These are phyloP conservation scores for Galium porrigens DNA, from an alignment of 305 asterid genomes.

Conservation along the genomic window DNA sequence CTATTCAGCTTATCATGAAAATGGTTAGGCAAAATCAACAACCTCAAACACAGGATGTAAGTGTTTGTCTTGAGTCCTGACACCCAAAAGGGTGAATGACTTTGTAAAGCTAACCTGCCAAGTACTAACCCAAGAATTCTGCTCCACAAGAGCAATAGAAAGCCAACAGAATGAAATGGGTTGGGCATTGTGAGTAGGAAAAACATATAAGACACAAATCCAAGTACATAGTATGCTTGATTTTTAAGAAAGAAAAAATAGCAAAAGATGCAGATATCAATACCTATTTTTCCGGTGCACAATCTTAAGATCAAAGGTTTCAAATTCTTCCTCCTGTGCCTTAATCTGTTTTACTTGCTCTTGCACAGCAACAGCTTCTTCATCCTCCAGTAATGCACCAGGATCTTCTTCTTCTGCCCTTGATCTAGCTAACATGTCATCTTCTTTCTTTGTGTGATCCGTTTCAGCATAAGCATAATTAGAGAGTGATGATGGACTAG, in stretches of 20 bases:
- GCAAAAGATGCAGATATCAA: conserved; percentile 8
- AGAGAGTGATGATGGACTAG: conserved; percentile 72
- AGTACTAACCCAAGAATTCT: not conserved
- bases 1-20: not conserved
- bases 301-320: conserved; percentile 81
- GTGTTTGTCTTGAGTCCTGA: conserved; percentile 1
- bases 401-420: conserved; percentile 54
- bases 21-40: not conserved
- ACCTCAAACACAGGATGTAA: not conserved
- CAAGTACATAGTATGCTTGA: not conserved
- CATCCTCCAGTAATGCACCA: conserved; percentile 60
- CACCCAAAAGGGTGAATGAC: not conserved
- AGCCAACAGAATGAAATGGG: not conserved
- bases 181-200: not conserved
- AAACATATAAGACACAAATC: not conserved
- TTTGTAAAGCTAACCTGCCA: not conserved
- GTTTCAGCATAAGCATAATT: conserved; percentile 55
- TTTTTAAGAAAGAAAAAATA: not conserved
- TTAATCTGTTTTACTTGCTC: conserved; percentile 95
- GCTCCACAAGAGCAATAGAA: not conserved
- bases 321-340: conserved; percentile 96
- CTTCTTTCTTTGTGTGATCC: conserved; percentile 41
- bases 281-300: conserved; percentile 97
- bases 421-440: conserved; percentile 24
- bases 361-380: conserved; percentile 89